Evolutionary conservation across 345 rosid genomes (phyloP), one percentile per base, ranked within the genome.

Genomic region (Dipteronia sinensis): DNA sequence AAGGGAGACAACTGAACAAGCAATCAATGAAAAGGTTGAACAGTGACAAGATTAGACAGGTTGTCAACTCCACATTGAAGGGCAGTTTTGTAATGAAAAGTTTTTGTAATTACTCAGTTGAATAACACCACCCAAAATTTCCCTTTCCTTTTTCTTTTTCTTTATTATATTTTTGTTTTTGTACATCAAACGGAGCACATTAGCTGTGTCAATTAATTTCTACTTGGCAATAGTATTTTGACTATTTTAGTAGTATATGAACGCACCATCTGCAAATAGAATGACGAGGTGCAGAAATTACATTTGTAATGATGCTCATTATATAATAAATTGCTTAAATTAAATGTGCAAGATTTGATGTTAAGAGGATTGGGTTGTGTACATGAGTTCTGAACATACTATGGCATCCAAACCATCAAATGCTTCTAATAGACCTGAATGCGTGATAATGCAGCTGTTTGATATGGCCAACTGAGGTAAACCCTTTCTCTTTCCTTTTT

Each of bases 1-100:
- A 51, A 79, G 59, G 74, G 78, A 85, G 79, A 70, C 76, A 23
- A 72, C 80, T 66, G 86, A 79, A 31, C 82, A 85, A 80, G 70
- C 77, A 74, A 82, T 69, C 78, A 77, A 77, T 79, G 79, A 84
- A 70, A 76, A 72, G 46, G 69, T 79, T 81, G 73, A 76, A 76
- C 40, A 73, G 81, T 38, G 65, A 53, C 68, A 79, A 71, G 72
- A 38, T 19, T 82, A 77, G 79, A 69, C 74, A 72, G 71, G n/a
- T 69, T 73, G 17, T 49, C 27, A 29, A 34, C 29, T 76, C 53
- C 78, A 76, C 56, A 65, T 59, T 27, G 63, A 77, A 53, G 67
- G 81, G 62, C n/a, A 71, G 46, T 66, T 61, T 53, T 53, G 25
- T 56, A 3, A 7, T 44, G 64, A 22, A 64, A 65, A 67, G 46